phyloP scores from a whole-genome alignment of 2,329 filamentous ascomycete genomes.

The Aspergillus ochraceoroseus region DNA sequence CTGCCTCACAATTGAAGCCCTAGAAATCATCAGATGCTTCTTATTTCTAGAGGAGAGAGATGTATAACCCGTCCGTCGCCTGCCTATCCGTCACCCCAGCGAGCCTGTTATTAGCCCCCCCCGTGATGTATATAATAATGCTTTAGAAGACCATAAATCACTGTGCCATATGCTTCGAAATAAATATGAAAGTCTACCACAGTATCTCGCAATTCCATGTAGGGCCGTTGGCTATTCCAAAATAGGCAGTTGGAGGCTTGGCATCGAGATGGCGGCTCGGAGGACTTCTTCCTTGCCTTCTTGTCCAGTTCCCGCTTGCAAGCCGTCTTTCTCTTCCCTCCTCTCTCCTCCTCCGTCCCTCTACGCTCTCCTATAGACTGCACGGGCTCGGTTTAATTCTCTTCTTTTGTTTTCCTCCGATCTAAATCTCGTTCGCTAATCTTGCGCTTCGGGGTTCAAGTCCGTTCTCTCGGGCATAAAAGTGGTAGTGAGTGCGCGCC shows the following conservation, averaged over 20 bases:
- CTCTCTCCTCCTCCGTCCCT: background rate
- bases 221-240: constrained; percentile 12
- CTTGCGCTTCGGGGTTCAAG: background rate
- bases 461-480: background rate
- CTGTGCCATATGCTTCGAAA: background rate
- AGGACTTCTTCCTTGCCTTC: constrained; percentile 7
- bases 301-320: constrained; percentile 6
- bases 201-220: no score
- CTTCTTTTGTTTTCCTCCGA: background rate
- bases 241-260: constrained; percentile 22
- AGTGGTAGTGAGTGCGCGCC: constrained; percentile 8
- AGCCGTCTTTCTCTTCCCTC: background rate
- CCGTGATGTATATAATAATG: constrained; percentile 17
- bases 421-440: background rate
- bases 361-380: background rate
- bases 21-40: background rate
- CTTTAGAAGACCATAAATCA: constrained; percentile 10
- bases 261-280: constrained; percentile 13
- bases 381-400: background rate
- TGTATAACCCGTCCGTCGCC: constrained; percentile 1
- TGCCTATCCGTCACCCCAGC: constrained; percentile 2
- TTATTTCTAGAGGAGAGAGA: background rate
- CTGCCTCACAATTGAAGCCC: constrained; percentile 4
- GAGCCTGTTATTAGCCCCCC: constrained; percentile 7
- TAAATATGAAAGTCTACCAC: no score